Evolutionary conservation across 352 stramenopile genomes (phyloP), one percentile per base, ranked within the genome.

Genomic region (Pythium dissimile): DNA sequence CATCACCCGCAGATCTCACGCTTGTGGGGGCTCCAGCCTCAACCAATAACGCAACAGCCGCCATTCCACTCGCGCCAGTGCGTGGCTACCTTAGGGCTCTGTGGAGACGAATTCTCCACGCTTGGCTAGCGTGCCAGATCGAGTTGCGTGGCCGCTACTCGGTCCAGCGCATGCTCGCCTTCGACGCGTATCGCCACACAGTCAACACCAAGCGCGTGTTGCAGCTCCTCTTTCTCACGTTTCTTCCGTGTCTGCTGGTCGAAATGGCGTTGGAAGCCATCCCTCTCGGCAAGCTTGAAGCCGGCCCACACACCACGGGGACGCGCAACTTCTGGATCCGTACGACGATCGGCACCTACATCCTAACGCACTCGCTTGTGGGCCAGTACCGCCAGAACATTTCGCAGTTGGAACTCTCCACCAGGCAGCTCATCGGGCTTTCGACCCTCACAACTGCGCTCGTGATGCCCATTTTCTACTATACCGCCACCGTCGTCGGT

Each of bases 101-200:
- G n/a, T 42, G 46, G 46, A 28, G 30, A n/a, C 15, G 2, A 11
- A 18, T 48, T 8, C 2, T 32, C 3, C 13, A 15, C 4, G 24
- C 34, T 5, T 74, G 67, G 62, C 21, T 50, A 3, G 24, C 37
- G 0, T 55, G 55, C 1, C 67, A 78, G 20, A 64, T 73, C 0
- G 72, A 81, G 44, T 42, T 75, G 5, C 59, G 66, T 1, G 72
- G 69, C 1, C 61, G 76, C 10, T 81, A 71, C 59, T 81, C 69
- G 0, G 13, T 69, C 11, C 52, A 77, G 46, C 58, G 67, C 26
- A 47, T 73, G 44, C 13, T 42, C 10, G 44, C 57, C 2, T 32
- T 64, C 2, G 28, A 59, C 3, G 30, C 41, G n/a, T 64, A 64
- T 24, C 10, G 16, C 21, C 8, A 4, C 30, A 6, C 16, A 2